Conservation (phyloP, 1,139 yeast genomes). For the Yamadazyma songkhlaensis region DNA sequence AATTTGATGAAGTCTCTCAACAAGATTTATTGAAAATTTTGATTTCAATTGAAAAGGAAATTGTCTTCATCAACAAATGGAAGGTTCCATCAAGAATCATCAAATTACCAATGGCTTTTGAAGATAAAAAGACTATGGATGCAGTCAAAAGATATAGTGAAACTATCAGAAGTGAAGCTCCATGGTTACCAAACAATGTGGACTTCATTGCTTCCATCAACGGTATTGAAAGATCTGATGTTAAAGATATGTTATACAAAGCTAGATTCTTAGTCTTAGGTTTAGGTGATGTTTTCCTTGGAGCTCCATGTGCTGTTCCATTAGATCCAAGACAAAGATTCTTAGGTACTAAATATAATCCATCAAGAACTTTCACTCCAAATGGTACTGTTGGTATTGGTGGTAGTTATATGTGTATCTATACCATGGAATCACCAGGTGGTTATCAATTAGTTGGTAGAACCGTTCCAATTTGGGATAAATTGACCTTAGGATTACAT, state of each 20-base stretch:
- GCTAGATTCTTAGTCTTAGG: conserved; percentile 93
- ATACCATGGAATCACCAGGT: conserved; percentile 98
- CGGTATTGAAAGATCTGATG: conserved; percentile 71
- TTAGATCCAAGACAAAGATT: conserved; percentile 94
- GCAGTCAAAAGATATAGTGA: conserved; percentile 91
- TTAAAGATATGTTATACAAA: conserved; percentile 77
- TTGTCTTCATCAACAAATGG: conserved; percentile 77
- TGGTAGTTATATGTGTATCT: conserved; percentile 97
- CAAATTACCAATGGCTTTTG: conserved; percentile 93
- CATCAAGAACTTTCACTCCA: conserved; percentile 93
- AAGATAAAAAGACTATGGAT: conserved; percentile 81
- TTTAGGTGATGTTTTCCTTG: conserved; percentile 93
- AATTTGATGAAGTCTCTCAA: conserved; percentile 68
- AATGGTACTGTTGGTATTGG: conserved; percentile 98
- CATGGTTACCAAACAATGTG: conserved; percentile 97
- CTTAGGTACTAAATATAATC: conserved; percentile 91
- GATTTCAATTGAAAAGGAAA: conserved; percentile 71
- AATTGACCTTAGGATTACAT: conserved; percentile 71
- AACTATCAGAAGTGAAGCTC: conserved; percentile 89
- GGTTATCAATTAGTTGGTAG: conserved; percentile 97
- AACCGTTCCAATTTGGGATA: conserved; percentile 98
- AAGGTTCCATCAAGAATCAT: conserved; percentile 76
- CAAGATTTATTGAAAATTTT: conserved; percentile 58
- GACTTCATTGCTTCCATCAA: conserved; percentile 90
- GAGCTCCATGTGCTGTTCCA: conserved; percentile 98